Conservation (phyloP, 805 yeast species). For the Saturnispora ahearnii region DNA sequence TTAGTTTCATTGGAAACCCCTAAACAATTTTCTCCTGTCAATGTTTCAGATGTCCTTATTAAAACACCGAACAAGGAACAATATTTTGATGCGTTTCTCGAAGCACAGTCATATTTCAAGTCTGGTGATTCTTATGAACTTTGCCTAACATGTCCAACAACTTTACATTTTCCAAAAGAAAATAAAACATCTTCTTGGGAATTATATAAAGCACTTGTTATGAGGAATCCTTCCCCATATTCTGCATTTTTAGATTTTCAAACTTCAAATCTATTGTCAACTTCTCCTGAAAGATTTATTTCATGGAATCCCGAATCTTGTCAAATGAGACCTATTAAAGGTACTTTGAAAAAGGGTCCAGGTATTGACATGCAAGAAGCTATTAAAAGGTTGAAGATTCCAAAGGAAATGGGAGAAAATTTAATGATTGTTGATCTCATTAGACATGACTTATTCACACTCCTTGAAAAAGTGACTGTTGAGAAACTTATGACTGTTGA, state of each 20-base stretch:
- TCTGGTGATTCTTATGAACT: slow-evolving; percentile 91
- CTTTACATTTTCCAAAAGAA: slow-evolving; percentile 39
- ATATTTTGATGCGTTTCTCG: slow-evolving; percentile 47
- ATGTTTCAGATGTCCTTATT: slow-evolving; percentile 21
- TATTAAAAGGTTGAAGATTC: slow-evolving; percentile 55
- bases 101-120: slow-evolving; percentile 59
- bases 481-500: slow-evolving; percentile 83
- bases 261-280: slow-evolving; percentile 59
- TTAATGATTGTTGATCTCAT: slow-evolving; percentile 94
- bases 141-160: slow-evolving; percentile 75
- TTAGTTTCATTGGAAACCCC: neutral
- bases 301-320: slow-evolving; percentile 59
- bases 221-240: slow-evolving; percentile 86
- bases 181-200: slow-evolving; percentile 55
- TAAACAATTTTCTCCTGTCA: neutral
- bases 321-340: slow-evolving; percentile 91
- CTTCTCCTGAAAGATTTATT: slow-evolving; percentile 92
- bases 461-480: slow-evolving; percentile 59
- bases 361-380: slow-evolving; percentile 53
- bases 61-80: slow-evolving; percentile 41
- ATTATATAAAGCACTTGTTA: slow-evolving; percentile 62
- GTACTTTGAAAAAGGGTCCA: slow-evolving; percentile 70
- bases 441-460: slow-evolving; percentile 76
- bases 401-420: slow-evolving; percentile 93
- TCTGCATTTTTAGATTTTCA: slow-evolving; percentile 69